These are phyloP conservation scores for Colletotrichum tamarilloi DNA, from an alignment of 2,329 filamentous ascomycete species.

Conservation along the genomic window DNA sequence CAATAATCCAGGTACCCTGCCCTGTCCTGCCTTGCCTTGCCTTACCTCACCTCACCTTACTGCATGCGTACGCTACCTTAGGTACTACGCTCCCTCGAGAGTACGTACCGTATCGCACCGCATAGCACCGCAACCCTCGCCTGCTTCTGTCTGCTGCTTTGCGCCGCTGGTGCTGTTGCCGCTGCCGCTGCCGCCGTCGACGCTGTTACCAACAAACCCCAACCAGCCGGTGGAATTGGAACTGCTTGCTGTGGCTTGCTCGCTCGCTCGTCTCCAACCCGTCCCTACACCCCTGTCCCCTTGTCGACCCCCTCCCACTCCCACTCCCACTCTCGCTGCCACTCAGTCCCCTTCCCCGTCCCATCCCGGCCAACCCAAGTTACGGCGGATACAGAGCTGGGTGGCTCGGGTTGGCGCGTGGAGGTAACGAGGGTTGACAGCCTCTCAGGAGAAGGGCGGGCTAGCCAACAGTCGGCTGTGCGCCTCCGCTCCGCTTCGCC, in stretches of 20 bases:
- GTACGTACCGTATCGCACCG: constrained; percentile 1
- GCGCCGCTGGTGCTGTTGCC: neutral
- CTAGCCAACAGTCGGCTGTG: constrained; percentile 36
- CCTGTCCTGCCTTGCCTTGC: neutral
- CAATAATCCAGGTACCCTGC: constrained; percentile 9
- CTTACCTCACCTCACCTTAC: constrained; percentile 1
- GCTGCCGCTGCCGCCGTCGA: neutral
- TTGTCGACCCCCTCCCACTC: constrained; percentile 11
- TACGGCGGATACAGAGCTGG: constrained; percentile 29
- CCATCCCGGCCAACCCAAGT: constrained; percentile 28
- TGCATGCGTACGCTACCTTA: neutral
- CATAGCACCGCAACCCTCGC: neutral
- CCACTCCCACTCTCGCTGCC: neutral
- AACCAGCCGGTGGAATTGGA: constrained; percentile 22
- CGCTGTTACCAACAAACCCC: constrained; percentile 19
- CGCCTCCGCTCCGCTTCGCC: constrained; percentile 35
- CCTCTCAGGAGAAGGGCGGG: constrained; percentile 29
- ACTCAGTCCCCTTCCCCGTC: constrained; percentile 25
- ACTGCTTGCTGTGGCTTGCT: constrained; percentile 12
- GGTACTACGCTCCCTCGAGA: neutral
- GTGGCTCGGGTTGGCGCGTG: constrained; percentile 29
- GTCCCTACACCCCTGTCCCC: constrained; percentile 16
- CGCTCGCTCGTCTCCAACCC: constrained; percentile 17
- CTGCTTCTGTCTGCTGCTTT: neutral
- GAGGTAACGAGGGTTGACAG: constrained; percentile 31